Evolutionary conservation across 1,284 basidiomycete species (phyloP).

Genomic region (Apiotrichum veenhuisii): DNA sequence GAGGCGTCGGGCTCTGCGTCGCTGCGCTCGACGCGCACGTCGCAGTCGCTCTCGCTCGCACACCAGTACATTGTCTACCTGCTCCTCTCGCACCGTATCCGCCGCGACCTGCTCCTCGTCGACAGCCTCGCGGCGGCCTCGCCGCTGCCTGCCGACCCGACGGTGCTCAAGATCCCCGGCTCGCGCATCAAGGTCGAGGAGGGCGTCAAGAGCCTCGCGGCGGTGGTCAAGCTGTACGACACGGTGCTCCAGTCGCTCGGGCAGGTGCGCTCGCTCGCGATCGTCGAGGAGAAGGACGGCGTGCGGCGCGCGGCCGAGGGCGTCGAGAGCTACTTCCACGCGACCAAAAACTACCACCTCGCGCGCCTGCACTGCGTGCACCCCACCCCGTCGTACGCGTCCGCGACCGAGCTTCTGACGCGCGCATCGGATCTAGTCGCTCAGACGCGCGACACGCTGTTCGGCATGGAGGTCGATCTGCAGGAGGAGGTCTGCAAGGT

Average conservation of each 20-base stretch:
- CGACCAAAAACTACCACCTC: conserved; percentile 51
- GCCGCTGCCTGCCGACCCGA: conserved; percentile 36
- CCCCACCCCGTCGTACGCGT: conserved; percentile 41
- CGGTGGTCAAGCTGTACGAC: conserved; percentile 81
- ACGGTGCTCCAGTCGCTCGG: conserved; percentile 75
- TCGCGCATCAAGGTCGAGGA: conserved; percentile 51
- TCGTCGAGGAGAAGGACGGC: conserved; percentile 83
- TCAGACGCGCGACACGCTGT: conserved; percentile 28
- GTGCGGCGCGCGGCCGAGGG: conserved; percentile 72
- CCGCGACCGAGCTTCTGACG: conserved; percentile 43
- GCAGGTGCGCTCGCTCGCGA: conserved; percentile 73
- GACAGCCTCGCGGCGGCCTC: conserved; percentile 56
- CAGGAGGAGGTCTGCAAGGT: conserved; percentile 37
- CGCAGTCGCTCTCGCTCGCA: conserved; percentile 62
- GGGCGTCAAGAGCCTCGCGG: conserved; percentile 63
- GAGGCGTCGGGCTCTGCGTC: conserved; percentile 50
- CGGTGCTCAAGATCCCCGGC: conserved; percentile 36
- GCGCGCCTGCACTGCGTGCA: conserved; percentile 49
- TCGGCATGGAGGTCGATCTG: conserved; percentile 23
- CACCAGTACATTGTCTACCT: conserved; percentile 83
- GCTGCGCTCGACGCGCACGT: conserved; percentile 35
- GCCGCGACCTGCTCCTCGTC: conserved; percentile 79
- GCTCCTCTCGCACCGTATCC: conserved; percentile 75
- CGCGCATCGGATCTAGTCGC: conserved; percentile 22
- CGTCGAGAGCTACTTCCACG: conserved; percentile 67